Evolutionary conservation across 208 protist genomes (phyloP).

Genomic region (Wallacemonas sp.): DNA sequence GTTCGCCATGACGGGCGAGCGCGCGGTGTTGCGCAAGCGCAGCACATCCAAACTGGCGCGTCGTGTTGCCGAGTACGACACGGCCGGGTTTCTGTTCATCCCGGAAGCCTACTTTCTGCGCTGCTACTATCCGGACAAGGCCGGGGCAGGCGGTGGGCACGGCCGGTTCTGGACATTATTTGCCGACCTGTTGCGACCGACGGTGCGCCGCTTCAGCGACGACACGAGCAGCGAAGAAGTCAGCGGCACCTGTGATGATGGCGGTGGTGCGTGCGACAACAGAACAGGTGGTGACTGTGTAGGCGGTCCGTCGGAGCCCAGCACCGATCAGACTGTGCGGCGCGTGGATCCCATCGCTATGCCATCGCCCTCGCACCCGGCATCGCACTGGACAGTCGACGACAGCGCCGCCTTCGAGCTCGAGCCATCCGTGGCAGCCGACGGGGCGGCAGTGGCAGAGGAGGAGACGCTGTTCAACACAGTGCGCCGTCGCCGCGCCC

Average conservation of each 20-base stretch:
- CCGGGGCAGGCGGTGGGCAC: not conserved
- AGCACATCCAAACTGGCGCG: constrained; percentile 1
- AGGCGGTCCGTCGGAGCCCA: too few species aligned
- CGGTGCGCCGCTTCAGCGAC: not conserved
- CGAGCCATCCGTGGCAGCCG: too few species aligned
- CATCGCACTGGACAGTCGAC: too few species aligned
- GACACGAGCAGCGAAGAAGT: not conserved
- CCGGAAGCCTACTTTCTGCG: constrained; percentile 22
- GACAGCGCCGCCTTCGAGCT: too few species aligned
- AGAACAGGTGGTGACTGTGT: too few species aligned
- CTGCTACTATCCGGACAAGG: constrained; percentile 13
- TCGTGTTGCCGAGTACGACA: constrained; percentile 17
- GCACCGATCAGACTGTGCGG: too few species aligned
- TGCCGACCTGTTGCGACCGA: not conserved
- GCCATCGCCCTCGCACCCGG: too few species aligned
- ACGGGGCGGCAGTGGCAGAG: too few species aligned
- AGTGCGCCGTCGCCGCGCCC: not conserved
- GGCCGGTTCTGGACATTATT: constrained; percentile 15
- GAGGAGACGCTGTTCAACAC: not conserved
- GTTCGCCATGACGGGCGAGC: constrained; percentile 12
- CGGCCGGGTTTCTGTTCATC: constrained; percentile 8
- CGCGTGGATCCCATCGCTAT: too few species aligned
- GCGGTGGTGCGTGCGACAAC: too few species aligned
- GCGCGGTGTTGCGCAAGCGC: not conserved
- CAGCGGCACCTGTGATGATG: too few species aligned